Base-by-base conservation (phyloP, 2,329 filamentous ascomycete genomes). In the Fusarium beomiforme region DNA sequence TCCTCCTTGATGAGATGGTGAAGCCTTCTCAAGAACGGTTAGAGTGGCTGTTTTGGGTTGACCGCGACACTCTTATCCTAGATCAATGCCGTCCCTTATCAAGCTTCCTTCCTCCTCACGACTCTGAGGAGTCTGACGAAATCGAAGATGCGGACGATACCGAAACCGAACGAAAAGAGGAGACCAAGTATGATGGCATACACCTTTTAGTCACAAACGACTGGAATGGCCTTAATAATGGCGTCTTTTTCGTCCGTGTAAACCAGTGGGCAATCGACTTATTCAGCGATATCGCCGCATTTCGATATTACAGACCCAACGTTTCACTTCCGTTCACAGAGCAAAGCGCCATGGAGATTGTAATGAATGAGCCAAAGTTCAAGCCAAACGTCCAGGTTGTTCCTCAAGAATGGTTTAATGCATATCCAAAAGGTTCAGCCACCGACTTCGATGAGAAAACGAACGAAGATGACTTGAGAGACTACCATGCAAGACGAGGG, bases 171-270 rank as follows among this genome's bases (percentile, higher is more conserved):
- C 36, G 17, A 23, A 46, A 17, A n/a, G 17, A 34, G 8, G 29
- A 55, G 7, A 55, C 37, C 16, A 11, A 29, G 1, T 2, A 7
- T 14, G 37, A 44, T 2, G 21, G 46, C 7, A 34, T 46, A 43
- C 21, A 46, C 21, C 26, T 55, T 3, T 31, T 55, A 10, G 51
- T 57, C 14, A 54, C 56, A 0, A 59, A 61, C 9, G 53, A 61
- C 42, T 61, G 41, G 53, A 61, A 61, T 14, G 42, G 59, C 11
- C 42, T 61, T 10, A 59, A 61, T 5, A 46, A 37, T 3, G 59
- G 53, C 4, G 53, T 61, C 2, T 61, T 61, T 14, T 37, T 61
- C 3, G 21, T 59, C 2, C 34, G 51, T 14, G 42, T 61, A 0
- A 33, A 61, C 12, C 41, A 26, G 6, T 61, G 53, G 59, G 53